Conservation (phyloP, 495 filamentous ascomycete species). For the Lasiosphaeria miniovina region DNA sequence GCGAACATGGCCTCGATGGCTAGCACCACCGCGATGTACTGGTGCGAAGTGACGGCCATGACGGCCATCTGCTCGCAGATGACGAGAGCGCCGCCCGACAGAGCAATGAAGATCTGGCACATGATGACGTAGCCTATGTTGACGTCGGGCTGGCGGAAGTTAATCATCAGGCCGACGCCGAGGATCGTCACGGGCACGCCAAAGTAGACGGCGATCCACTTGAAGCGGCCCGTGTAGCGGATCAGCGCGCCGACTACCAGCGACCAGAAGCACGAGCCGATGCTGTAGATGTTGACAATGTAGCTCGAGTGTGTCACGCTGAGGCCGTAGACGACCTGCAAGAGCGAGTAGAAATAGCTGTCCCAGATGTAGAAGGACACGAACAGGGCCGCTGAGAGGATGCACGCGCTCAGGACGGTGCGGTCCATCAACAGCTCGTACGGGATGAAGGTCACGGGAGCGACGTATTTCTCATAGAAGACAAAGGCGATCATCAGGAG, state of each 20-base stretch:
- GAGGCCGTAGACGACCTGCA: slow-evolving; percentile 69
- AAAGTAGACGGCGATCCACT: slow-evolving; percentile 60
- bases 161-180: slow-evolving; percentile 71
- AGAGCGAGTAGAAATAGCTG: slow-evolving; percentile 62
- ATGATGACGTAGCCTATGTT: slow-evolving; percentile 64
- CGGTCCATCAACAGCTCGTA: slow-evolving; percentile 60
- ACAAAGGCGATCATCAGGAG: slow-evolving; percentile 46
- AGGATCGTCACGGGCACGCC: slow-evolving; percentile 63
- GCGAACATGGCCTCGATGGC: slow-evolving; percentile 61
- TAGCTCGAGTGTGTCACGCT: slow-evolving; percentile 57
- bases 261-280: slow-evolving; percentile 64
- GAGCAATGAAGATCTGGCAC: slow-evolving; percentile 77
- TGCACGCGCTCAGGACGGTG: slow-evolving; percentile 62
- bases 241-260: slow-evolving; percentile 55
- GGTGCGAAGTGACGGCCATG: slow-evolving; percentile 62
- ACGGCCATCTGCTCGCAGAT: slow-evolving; percentile 65
- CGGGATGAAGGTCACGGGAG: slow-evolving; percentile 57
- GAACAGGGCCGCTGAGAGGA: slow-evolving; percentile 53
- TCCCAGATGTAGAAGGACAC: slow-evolving; percentile 69
- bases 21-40: slow-evolving; percentile 64
- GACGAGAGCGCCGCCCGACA: slow-evolving; percentile 57
- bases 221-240: slow-evolving; percentile 54
- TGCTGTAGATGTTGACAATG: slow-evolving; percentile 63
- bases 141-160: slow-evolving; percentile 58
- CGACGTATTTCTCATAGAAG: slow-evolving; percentile 55